Evolutionary conservation across 2,329 filamentous ascomycete species (phyloP), one percentile per base, ranked within the genome.

Genomic region (Metarhizium guizhouense): DNA sequence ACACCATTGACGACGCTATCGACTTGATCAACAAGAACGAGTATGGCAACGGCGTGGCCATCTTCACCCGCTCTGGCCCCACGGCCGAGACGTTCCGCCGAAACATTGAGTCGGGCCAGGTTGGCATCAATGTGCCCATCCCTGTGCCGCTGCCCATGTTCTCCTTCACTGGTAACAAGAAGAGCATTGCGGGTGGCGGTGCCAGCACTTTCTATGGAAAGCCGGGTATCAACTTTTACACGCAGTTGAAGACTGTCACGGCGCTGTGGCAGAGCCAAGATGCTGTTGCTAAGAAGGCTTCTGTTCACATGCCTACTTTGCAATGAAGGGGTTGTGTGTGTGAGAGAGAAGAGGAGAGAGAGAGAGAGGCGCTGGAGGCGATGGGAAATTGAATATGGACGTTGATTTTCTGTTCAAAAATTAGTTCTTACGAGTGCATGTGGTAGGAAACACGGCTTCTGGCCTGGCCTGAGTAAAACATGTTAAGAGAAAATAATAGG

Each of bases 241-340:
- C 94, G 3, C 94, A 97, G 76, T 82, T 88, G 68, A 97, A 99
- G 88, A 99, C 94, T 3, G 94, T 99, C 51, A 99, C 94, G 54
- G 87, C 90, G 62, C 75, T 95, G 69, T 99, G 94, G 94, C 84
- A 84, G 67, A 84, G 82, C 58, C 85, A 92, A 66, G 92, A 96
- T 74, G 92, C 90, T 1, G 81, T 94, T 51, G 86, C 84, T 55
- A 88, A 85, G 62, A 93, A 92, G 81, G 92, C 92, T 16, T 84
- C 86, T 65, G 90, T 95, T 11, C 82, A 88, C 59, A 97, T 97
- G 93, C 93, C 93, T 20, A 82, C 76, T 29, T 72, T 70, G 48
- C 67, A 71, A 60, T 72, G 63, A 56, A 11, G 7, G 8, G 3
- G 20, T 20, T n/a, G 47, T 51, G 20, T 16, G 38, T 36, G 34